These are phyloP conservation scores for Iodosphaeria phyllophila DNA, from an alignment of 2,329 filamentous ascomycete genomes.

Conservation along the genomic window DNA sequence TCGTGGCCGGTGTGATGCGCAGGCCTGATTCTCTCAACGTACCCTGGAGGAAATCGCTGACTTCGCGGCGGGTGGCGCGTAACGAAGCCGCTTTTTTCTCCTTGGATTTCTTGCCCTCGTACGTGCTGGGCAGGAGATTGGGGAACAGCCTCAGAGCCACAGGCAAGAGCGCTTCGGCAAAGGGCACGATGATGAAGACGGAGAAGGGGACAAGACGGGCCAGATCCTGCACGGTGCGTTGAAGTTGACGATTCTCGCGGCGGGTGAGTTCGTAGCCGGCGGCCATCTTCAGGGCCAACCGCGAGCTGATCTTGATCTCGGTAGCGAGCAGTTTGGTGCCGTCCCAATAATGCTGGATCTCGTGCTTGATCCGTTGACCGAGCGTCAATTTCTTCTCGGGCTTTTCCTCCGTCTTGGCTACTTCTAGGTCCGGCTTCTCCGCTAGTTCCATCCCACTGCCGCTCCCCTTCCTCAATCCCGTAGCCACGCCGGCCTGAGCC, in stretches of 20 bases:
- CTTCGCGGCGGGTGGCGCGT: slow-evolving; percentile 77
- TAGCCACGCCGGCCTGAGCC: slow-evolving; percentile 7
- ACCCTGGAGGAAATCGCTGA: slow-evolving; percentile 73
- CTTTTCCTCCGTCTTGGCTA: slow-evolving; percentile 48
- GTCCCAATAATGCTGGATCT: slow-evolving; percentile 91
- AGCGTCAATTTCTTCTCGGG: slow-evolving; percentile 75
- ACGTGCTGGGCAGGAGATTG: slow-evolving; percentile 92
- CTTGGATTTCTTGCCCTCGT: slow-evolving; percentile 78
- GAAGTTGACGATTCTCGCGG: slow-evolving; percentile 80
- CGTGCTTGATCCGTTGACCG: slow-evolving; percentile 87
- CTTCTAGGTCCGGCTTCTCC: slow-evolving; percentile 39
- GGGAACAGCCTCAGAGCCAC: slow-evolving; percentile 89
- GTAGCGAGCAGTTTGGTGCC: slow-evolving; percentile 86
- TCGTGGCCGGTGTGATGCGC: slow-evolving; percentile 64
- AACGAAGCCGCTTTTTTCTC: slow-evolving; percentile 73
- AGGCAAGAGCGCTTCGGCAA: slow-evolving; percentile 82
- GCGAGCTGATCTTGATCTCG: slow-evolving; percentile 83
- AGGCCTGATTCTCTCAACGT: slow-evolving; percentile 88
- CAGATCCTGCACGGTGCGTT: slow-evolving; percentile 84
- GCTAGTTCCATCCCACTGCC: slow-evolving; percentile 48
- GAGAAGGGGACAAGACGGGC: slow-evolving; percentile 88
- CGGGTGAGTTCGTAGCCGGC: slow-evolving; percentile 92
- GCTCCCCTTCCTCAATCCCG: slow-evolving; percentile 27
- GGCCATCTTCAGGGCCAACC: slow-evolving; percentile 89
- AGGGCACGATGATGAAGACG: slow-evolving; percentile 90